Percentiles rank a stretch among this genome's conserved stretches.
Evolutionary conservation across 1,284 basidiomycete genomes (phyloP).

Genomic region (Vanrija humicola): DNA sequence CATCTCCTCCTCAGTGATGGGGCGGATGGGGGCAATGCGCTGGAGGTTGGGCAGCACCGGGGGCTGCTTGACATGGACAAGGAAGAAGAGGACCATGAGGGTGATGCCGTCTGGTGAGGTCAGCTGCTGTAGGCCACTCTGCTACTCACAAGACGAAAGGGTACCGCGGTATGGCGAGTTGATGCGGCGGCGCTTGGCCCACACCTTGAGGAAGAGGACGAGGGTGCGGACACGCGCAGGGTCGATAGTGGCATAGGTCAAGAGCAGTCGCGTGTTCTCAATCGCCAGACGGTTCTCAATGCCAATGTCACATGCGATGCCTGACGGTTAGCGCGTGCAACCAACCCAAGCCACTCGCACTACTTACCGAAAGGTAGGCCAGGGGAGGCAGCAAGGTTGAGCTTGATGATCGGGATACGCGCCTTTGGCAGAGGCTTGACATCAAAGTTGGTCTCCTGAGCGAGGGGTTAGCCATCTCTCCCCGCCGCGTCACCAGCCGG

Average conservation of each 20-base stretch:
- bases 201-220: conserved; percentile 97
- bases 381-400: conserved; percentile 83
- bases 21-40: conserved; percentile 77
- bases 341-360: not conserved
- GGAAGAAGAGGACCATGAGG: conserved; percentile 93
- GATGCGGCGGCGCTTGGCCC: conserved; percentile 97
- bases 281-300: conserved; percentile 96
- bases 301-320: conserved; percentile 92
- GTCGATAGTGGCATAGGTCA: conserved; percentile 97
- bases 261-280: conserved; percentile 91
- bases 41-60: conserved; percentile 88
- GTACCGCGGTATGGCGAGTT: conserved; percentile 97
- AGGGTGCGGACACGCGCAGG: conserved; percentile 87
- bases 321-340: conserved; percentile 19
- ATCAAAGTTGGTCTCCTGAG: conserved; percentile 85
- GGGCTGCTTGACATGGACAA: conserved; percentile 93
- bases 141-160: conserved; percentile 67
- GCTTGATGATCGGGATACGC: conserved; percentile 97
- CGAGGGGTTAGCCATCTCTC: not conserved
- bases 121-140: not conserved
- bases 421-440: conserved; percentile 93
- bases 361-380: conserved; percentile 70
- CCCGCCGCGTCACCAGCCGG: not conserved
- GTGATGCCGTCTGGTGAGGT: conserved; percentile 72
- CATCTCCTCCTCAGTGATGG: conserved; percentile 80